Conservation (phyloP, 225 moss, liverwort and hornwort species). For the Antitrichia curtipendula region DNA sequence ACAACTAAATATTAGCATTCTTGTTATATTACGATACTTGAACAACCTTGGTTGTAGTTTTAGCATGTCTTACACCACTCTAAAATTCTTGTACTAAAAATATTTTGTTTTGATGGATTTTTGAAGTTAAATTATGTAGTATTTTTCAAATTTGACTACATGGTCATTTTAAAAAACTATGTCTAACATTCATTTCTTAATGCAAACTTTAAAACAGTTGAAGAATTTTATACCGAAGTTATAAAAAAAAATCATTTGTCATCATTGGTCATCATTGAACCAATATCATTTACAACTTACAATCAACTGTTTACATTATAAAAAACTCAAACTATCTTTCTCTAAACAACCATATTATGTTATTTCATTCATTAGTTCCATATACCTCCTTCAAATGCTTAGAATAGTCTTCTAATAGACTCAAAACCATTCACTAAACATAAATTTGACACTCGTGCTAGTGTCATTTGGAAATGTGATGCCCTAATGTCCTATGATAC, state of each 20-base stretch:
- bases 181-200: not conserved
- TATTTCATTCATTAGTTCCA: too few relatives aligned
- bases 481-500: rapidly evolving
- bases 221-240: rapidly evolving
- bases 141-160: not conserved
- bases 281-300: not conserved
- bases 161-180: not conserved
- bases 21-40: rapidly evolving
- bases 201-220: not conserved
- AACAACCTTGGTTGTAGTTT: not conserved
- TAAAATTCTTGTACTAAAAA: not conserved
- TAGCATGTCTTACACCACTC: not conserved
- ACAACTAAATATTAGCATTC: not conserved
- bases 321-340: not conserved
- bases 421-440: not conserved
- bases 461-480: rapidly evolving
- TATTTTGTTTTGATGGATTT: rapidly evolving
- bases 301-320: not conserved
- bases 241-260: too few relatives aligned
- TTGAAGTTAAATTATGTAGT: too few relatives aligned
- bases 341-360: not conserved
- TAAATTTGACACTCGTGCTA: too few relatives aligned
- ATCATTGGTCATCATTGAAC: not conserved
- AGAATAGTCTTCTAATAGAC: not conserved
- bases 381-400: too few relatives aligned